These are phyloP conservation scores for Colletotrichum sp. DNA, from an alignment of 2,329 filamentous ascomycete species.

Conservation along the genomic window DNA sequence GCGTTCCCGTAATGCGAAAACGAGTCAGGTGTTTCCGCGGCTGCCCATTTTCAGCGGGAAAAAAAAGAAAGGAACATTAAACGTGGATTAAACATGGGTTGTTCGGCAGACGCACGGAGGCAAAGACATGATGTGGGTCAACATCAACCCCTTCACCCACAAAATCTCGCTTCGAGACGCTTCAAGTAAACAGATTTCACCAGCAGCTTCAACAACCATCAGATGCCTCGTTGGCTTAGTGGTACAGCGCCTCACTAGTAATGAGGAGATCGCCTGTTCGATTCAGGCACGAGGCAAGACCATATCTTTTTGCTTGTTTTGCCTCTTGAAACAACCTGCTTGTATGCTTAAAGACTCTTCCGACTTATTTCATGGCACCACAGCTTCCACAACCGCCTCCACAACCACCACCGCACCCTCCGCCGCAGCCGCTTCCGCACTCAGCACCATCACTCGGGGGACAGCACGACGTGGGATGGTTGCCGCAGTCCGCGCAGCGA, in stretches of 20 bases:
- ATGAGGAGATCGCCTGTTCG: conserved; percentile 21
- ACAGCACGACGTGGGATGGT: not conserved
- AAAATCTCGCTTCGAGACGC: not conserved
- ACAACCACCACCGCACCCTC: conserved; percentile 13
- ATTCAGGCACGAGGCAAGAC: conserved; percentile 10
- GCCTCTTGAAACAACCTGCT: not conserved
- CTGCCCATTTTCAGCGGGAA: not conserved
- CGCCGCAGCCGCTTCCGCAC: conserved; percentile 12
- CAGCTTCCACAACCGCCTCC: conserved; percentile 5
- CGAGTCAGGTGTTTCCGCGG: not conserved
- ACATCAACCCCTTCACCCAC: not conserved
- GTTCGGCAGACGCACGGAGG: not conserved
- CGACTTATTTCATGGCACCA: conserved; percentile 8
- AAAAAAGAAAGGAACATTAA: not conserved
- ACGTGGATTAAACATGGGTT: not conserved
- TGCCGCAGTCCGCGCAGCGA: conserved; percentile 6
- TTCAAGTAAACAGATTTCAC: not conserved
- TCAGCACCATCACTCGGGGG: not conserved
- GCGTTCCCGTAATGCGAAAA: not conserved
- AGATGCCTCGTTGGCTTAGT: conserved; percentile 17
- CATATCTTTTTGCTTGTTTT: not conserved
- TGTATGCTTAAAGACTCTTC: not conserved
- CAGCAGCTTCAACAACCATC: accelerated
- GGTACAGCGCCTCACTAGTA: conserved; percentile 22
- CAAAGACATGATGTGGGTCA: not conserved